A percentile compares a stretch with the other conserved stretches of the same genome.
phyloP scores from a whole-genome alignment of 768 basidiomycete genomes.

The Rhodotorula toruloides region DNA sequence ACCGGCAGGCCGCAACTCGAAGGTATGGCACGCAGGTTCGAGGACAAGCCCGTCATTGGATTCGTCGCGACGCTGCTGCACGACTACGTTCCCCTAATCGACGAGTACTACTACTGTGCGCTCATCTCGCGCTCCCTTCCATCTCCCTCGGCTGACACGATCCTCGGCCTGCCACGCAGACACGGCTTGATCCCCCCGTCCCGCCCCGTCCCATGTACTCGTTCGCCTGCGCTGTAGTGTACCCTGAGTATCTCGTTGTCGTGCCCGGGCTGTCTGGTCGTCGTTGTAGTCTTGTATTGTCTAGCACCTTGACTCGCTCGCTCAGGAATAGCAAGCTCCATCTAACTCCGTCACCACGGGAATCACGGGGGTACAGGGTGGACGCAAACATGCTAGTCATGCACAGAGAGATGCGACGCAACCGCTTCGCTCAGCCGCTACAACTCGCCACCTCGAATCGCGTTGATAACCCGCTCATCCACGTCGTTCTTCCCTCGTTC shows the following conservation, averaged over 20 bases:
- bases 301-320: too few species aligned
- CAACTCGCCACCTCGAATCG: slow-evolving; percentile 20
- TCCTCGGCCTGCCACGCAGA: not conserved
- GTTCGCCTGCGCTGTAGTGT: not conserved
- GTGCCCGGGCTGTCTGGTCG: too few species aligned
- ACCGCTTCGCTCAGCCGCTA: not conserved
- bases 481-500: not conserved
- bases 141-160: not conserved
- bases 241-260: not conserved
- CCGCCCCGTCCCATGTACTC: not conserved
- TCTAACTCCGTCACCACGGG: too few species aligned
- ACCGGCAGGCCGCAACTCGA: slow-evolving; percentile 34
- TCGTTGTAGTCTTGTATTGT: not conserved
- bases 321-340: too few species aligned
- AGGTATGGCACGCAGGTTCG: slow-evolving; percentile 25
- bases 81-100: slow-evolving; percentile 39
- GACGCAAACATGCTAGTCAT: too few species aligned
- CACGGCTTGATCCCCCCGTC: slow-evolving; percentile 1
- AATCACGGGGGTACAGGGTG: too few species aligned
- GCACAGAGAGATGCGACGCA: too few species aligned
- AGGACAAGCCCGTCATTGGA: slow-evolving; percentile 37
- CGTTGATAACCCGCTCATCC: slow-evolving; percentile 15
- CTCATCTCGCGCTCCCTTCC: not conserved
- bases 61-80: slow-evolving; percentile 31
- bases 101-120: slow-evolving; percentile 39